Evolutionary conservation across 495 filamentous ascomycete genomes (phyloP), one percentile per base, ranked within the genome.

Genomic region (Penicillium longicatenatum): DNA sequence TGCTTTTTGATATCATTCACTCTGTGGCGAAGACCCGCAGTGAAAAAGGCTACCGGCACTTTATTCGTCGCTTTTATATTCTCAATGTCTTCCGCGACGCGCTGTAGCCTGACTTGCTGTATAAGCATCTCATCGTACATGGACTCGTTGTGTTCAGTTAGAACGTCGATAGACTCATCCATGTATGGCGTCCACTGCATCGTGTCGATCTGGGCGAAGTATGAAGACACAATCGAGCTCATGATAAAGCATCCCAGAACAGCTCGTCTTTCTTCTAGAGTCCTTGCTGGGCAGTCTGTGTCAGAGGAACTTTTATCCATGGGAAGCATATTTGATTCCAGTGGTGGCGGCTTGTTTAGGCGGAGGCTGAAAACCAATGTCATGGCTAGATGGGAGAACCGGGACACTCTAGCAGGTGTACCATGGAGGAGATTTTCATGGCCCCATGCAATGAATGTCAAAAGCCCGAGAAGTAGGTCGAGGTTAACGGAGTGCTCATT

Each of bases 291-390:
- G 21, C 16, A 30, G 20, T 53, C 30, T 16, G 35, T 6, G 20
- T 8, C 4, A 1, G 22, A 21, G 3, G 20, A 22, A 26, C 16
- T 14, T 29, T 31, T 31, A 12, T 55, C 20, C 16, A 52, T 16
- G 19, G 20, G 43, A 43, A 70, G 35, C 66, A 62, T 61, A 43
- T 65, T 26, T 19, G 44, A 49, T 10, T 63, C 70, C 24, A 74
- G 63, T 8, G 52, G 35, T 3, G 69, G 59, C 20, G 69, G 61
- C 50, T 77, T 79, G 65, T 84, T 79, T 12, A 86, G 69, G 21
- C 76, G 70, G 17, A 83, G 71, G 54, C 83, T 81, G 17, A 70
- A 75, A 0, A 82, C 70, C 30, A 86, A 31, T 0, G 80, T 74
- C 19, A 76, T 68, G 4, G 80, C 79, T 19, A 85, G 68, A 41